phyloP scores from a whole-genome alignment of 177 flowering plant species.

The Vitis hybrid region DNA sequence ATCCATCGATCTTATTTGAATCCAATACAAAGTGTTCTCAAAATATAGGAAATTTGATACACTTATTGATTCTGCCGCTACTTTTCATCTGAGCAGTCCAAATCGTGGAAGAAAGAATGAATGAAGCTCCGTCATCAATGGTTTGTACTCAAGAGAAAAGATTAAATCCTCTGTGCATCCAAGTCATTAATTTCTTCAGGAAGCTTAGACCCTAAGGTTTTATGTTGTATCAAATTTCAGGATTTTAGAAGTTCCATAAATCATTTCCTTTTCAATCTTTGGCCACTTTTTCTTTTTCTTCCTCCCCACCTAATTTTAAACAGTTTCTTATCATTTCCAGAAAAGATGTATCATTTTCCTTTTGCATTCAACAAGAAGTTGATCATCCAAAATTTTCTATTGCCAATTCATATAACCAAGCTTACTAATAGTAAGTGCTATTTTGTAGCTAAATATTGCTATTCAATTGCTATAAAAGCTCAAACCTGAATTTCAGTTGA shows the following conservation, averaged over 20 bases:
- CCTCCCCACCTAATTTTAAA: not conserved
- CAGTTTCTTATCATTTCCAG: not conserved
- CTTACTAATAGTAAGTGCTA: too few species aligned
- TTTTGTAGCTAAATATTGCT: too few species aligned
- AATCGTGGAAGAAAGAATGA: conserved; percentile 3
- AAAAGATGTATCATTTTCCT: too few species aligned
- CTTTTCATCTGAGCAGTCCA: not conserved
- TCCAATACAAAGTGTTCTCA: not conserved
- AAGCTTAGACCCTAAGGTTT: too few species aligned
- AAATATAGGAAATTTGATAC: too few species aligned
- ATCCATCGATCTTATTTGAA: not conserved
- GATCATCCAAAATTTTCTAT: too few species aligned
- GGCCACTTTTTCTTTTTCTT: not conserved
- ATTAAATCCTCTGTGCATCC: not conserved
- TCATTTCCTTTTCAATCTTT: not conserved
- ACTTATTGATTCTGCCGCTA: not conserved
- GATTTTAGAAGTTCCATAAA: not conserved
- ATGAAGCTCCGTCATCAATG: conserved; percentile 4
- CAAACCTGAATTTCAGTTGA: too few species aligned
- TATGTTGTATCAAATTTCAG: not conserved
- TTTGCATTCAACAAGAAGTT: too few species aligned
- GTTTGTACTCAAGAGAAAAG: not conserved
- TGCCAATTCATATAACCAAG: too few species aligned
- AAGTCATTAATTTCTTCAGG: not conserved
- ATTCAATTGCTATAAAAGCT: too few species aligned